phyloP scores from a whole-genome alignment of 768 basidiomycete genomes.

The Wakefieldia striispora region DNA sequence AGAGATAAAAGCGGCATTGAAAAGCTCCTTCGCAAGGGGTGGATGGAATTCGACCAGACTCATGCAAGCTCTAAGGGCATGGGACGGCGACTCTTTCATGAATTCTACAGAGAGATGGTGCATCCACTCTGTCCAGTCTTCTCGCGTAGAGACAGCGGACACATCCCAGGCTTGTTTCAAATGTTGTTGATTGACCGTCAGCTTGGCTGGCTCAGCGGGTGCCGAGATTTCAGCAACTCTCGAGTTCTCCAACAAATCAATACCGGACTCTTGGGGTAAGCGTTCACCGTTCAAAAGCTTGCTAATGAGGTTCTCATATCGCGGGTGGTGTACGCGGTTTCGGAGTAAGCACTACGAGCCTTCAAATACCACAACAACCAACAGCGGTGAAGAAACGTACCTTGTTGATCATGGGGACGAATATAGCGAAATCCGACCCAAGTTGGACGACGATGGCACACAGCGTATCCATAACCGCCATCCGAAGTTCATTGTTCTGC shows the following conservation, averaged over 20 bases:
- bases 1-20: slow-evolving; percentile 97
- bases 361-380: background rate
- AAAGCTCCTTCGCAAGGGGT: slow-evolving; percentile 89
- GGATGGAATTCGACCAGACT: slow-evolving; percentile 88
- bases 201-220: slow-evolving; percentile 81
- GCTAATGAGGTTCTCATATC: slow-evolving; percentile 84
- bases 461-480: slow-evolving; percentile 88
- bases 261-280: slow-evolving; percentile 79
- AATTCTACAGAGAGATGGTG: slow-evolving; percentile 90
- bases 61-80: slow-evolving; percentile 96
- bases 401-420: slow-evolving; percentile 96
- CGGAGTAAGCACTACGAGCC: slow-evolving; percentile 63
- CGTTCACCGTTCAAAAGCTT: slow-evolving; percentile 92
- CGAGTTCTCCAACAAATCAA: slow-evolving; percentile 66
- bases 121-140: slow-evolving; percentile 97
- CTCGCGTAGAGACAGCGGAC: slow-evolving; percentile 66
- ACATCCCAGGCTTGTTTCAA: slow-evolving; percentile 96
- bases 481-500: slow-evolving; percentile 73
- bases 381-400: slow-evolving; percentile 35
- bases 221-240: slow-evolving; percentile 74
- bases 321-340: slow-evolving; percentile 72
- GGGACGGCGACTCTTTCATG: slow-evolving; percentile 97
- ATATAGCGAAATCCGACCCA: slow-evolving; percentile 95
- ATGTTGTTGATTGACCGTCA: slow-evolving; percentile 95
- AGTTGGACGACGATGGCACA: slow-evolving; percentile 92